Conservation (phyloP, 176 grass and related monocot genomes). For the Miscanthus lutarioriparius region DNA sequence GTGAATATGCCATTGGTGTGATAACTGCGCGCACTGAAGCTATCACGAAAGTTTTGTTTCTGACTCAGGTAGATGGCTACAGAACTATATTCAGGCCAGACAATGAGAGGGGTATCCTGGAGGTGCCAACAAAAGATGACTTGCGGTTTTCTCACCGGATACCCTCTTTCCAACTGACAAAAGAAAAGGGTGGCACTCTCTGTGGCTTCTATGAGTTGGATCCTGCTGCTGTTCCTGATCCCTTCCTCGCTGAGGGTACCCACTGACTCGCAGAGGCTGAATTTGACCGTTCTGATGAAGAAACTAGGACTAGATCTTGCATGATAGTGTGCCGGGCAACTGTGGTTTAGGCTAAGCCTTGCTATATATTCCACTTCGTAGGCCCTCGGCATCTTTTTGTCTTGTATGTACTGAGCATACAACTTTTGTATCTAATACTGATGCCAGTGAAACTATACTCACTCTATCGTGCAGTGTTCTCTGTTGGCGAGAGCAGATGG, state of each 20-base stretch:
- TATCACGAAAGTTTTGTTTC: slow-evolving; percentile 39
- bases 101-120: slow-evolving; percentile 26
- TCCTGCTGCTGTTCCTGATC: slow-evolving; percentile 66
- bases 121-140: slow-evolving; percentile 55
- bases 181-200: slow-evolving; percentile 67
- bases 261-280: slow-evolving; percentile 17
- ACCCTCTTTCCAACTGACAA: slow-evolving; percentile 55
- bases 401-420: not conserved
- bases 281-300: slow-evolving; percentile 8
- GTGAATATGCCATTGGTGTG: slow-evolving; percentile 59
- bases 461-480: not conserved
- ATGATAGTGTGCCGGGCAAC: not conserved
- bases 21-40: slow-evolving; percentile 46
- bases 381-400: not conserved
- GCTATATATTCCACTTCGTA: not conserved
- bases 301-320: not conserved
- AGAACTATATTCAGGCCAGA: slow-evolving; percentile 62
- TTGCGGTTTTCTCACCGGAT: slow-evolving; percentile 71
- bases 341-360: not conserved
- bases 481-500: not conserved
- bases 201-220: slow-evolving; percentile 80
- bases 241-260: slow-evolving; percentile 41
- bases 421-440: not conserved
- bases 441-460: not conserved
- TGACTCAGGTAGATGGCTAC: slow-evolving; percentile 58